phyloP scores from a whole-genome alignment of 2,329 filamentous ascomycete genomes.

The Exophiala sp. region DNA sequence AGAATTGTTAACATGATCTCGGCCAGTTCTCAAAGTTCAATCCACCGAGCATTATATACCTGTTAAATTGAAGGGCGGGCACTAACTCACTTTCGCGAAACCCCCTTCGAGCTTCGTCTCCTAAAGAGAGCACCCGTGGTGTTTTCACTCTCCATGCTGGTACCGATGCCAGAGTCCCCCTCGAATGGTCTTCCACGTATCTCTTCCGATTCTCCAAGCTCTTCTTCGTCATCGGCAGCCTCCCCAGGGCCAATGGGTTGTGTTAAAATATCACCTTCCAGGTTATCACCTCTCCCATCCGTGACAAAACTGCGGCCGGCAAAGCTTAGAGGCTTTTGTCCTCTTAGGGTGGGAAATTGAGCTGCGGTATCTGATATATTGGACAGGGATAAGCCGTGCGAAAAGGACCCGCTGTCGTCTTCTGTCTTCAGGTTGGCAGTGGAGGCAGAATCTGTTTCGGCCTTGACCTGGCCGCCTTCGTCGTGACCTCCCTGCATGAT shows the following conservation, averaged over 20 bases:
- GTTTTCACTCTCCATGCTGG: slow-evolving; percentile 40
- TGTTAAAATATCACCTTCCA: slow-evolving; percentile 7
- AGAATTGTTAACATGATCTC: too few species aligned
- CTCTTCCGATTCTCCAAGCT: slow-evolving; percentile 30
- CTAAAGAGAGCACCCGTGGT: slow-evolving; percentile 11
- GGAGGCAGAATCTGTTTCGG: slow-evolving; percentile 25
- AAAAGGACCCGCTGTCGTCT: slow-evolving; percentile 12
- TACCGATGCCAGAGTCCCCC: slow-evolving; percentile 50
- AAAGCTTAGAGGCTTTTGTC: slow-evolving; percentile 29
- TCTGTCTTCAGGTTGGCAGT: slow-evolving; percentile 31
- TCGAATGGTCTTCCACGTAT: slow-evolving; percentile 27
- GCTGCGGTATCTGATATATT: slow-evolving; percentile 13
- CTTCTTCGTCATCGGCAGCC: slow-evolving; percentile 25
- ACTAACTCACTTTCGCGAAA: slow-evolving; percentile 3
- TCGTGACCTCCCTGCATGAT: slow-evolving; percentile 10
- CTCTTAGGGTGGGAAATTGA: slow-evolving; percentile 15
- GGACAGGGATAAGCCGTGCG: slow-evolving; percentile 7
- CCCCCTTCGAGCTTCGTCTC: slow-evolving; percentile 19
- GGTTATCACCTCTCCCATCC: slow-evolving; percentile 1
- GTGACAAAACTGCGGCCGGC: not conserved
- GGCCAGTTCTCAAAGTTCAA: too few species aligned
- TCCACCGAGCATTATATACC: too few species aligned
- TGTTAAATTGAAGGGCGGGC: not conserved
- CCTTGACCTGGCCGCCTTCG: slow-evolving; percentile 26
- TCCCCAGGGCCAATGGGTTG: slow-evolving; percentile 16